These are phyloP conservation scores for Lasiosphaeria miniovina DNA, from an alignment of 495 filamentous ascomycete species.

Conservation along the genomic window DNA sequence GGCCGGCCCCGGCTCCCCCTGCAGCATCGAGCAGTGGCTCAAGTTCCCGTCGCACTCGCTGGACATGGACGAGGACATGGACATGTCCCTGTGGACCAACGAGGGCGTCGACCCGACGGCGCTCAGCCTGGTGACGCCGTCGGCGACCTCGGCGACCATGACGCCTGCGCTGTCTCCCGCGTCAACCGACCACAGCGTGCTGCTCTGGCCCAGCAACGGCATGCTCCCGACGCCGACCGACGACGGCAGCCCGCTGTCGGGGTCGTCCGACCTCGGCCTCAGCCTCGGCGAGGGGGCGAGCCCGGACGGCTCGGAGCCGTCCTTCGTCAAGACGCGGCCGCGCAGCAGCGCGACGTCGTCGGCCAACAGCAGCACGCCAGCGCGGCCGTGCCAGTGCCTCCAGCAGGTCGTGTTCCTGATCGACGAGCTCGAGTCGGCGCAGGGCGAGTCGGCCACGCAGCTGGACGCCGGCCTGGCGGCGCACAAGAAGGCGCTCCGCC, in stretches of 20 bases:
- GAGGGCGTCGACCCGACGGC: background rate
- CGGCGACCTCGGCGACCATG: background rate
- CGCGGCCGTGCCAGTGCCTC: conserved; percentile 12
- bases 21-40: conserved; percentile 8
- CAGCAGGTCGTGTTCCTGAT: conserved; percentile 12
- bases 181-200: background rate
- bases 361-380: background rate
- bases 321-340: background rate
- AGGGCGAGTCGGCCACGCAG: conserved; percentile 3
- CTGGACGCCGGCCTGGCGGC: conserved; percentile 12
- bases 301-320: too few relatives aligned
- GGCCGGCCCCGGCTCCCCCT: background rate
- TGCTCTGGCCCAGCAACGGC: background rate
- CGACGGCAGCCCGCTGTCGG: background rate
- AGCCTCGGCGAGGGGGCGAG: too few relatives aligned
- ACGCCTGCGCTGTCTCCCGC: background rate
- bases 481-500: conserved; percentile 16
- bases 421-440: conserved; percentile 13
- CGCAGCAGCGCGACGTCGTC: too few relatives aligned
- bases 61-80: background rate
- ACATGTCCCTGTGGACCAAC: conserved; percentile 1
- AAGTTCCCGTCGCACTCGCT: background rate
- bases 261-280: too few relatives aligned
- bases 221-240: background rate
- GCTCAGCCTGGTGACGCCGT: background rate